phyloP scores from a whole-genome alignment of 345 rosid genomes.

The Eucalyptus grandis region DNA sequence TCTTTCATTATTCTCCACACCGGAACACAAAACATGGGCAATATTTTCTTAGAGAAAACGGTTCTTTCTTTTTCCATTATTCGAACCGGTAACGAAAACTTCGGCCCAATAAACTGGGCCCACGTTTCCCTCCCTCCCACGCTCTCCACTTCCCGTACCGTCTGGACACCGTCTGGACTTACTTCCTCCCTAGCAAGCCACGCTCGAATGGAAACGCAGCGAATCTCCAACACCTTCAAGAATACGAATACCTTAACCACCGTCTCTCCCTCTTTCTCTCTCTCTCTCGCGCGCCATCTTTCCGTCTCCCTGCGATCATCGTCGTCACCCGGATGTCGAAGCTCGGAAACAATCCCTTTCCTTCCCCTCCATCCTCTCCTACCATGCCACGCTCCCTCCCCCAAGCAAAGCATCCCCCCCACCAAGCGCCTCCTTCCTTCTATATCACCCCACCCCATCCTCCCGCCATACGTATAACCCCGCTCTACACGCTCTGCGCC shows the following conservation, averaged over 20 bases:
- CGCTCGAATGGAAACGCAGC: background rate
- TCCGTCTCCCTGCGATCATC: background rate
- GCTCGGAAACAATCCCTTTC: slow-evolving; percentile 55
- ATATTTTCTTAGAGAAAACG: no score
- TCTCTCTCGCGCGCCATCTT: background rate
- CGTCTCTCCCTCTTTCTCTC: background rate
- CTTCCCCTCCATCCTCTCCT: slow-evolving; percentile 26
- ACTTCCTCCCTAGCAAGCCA: background rate
- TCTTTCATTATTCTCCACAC: no score
- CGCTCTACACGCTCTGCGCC: background rate
- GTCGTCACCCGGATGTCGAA: background rate
- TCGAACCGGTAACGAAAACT: no score
- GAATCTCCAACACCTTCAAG: background rate
- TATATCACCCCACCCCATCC: slow-evolving; percentile 12
- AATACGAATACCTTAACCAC: background rate
- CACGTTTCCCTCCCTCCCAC: background rate
- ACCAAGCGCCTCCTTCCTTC: background rate
- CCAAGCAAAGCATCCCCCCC: slow-evolving; percentile 27
- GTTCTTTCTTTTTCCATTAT: no score
- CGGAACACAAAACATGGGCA: no score
- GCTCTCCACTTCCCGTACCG: background rate
- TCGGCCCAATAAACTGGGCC: background rate
- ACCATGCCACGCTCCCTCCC: slow-evolving; percentile 15
- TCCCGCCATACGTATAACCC: background rate
- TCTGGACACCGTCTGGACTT: background rate